A percentile compares a stretch with the other conserved stretches of the same genome.
Evolutionary conservation across 2,329 filamentous ascomycete species (phyloP).

Genomic region (Teratosphaeria pseudoeucalypti): DNA sequence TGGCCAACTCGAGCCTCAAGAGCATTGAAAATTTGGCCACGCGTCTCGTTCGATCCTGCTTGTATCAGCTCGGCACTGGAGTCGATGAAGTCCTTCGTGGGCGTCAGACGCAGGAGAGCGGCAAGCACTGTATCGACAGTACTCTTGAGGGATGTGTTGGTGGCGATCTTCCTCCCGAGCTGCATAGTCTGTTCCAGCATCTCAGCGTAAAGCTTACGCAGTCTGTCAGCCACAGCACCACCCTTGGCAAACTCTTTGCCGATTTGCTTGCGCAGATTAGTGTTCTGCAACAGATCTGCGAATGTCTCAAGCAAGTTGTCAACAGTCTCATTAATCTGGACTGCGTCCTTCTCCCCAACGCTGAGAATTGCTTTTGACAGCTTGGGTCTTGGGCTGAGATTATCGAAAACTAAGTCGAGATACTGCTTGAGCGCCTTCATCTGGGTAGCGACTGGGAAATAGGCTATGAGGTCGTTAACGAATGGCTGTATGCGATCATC

Average conservation of each 20-base stretch:
- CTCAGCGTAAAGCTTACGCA: constrained; percentile 19
- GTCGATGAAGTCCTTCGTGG: constrained; percentile 79
- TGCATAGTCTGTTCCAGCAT: constrained; percentile 33
- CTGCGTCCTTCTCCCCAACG: constrained; percentile 37
- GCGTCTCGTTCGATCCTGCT: constrained; percentile 59
- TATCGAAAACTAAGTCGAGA: constrained; percentile 62
- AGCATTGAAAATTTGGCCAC: constrained; percentile 68
- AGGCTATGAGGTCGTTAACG: constrained; percentile 59
- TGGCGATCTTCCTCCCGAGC: constrained; percentile 44
- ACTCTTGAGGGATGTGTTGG: constrained; percentile 29
- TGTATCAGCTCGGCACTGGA: constrained; percentile 74
- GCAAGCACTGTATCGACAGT: constrained; percentile 59
- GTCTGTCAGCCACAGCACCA: constrained; percentile 8
- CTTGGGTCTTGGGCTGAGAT: constrained; percentile 62
- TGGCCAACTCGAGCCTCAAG: constrained; percentile 69
- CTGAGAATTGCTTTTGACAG: constrained; percentile 65
- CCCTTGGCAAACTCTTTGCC: constrained; percentile 16
- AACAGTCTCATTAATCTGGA: constrained; percentile 26
- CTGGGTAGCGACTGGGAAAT: constrained; percentile 65
- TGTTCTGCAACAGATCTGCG: constrained; percentile 23
- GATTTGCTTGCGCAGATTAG: constrained; percentile 16
- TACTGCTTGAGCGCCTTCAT: constrained; percentile 64
- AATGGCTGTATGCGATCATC: constrained; percentile 66
- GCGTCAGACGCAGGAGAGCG: constrained; percentile 72
- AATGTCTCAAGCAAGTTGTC: constrained; percentile 30